Base-by-base conservation (phyloP, 257 asterid species). In the Salvia miltiorrhiza region DNA sequence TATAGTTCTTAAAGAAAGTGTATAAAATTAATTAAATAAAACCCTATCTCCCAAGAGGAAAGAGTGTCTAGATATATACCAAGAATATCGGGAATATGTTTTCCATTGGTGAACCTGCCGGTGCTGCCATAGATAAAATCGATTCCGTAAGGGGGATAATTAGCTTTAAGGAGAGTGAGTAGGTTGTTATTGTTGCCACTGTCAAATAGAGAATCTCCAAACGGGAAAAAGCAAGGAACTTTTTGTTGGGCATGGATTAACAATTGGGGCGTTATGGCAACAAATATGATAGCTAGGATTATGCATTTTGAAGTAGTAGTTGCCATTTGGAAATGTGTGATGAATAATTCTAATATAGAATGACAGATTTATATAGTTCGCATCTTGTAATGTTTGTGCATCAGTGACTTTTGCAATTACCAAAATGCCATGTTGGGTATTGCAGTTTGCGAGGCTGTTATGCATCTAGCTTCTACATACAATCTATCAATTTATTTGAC, bases 151-250 rank as follows among this genome's bases (percentile, higher is more conserved):
- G 95, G 95, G 4, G 16, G 61, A 47, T 81, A 80, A 58, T 87
- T 80, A 0, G 66, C 79, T 72, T 80, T 85, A 26, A 88, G 75
- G 20, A 11, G 0, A 5, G 89, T 81, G 14, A 20, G 0, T 5
- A 83, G 78, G 3, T 2, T 3, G 55, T 87, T 87, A 55, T 87
- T 87, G 64, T 87, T 87, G 30, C 95, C 92, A 77, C 73, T 76
- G 17, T 87, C 95, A 35, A 75, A 75, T 7, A 59, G 63, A 1
- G 95, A 85, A 70, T 83, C 88, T 33, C 91, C 95, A 10, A 78
- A 69, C 9, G 73, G 23, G 55, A 74, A 87, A 4, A 66, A 37
- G 68, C 92, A 78, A 1, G 86, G 89, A 61, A 80, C 84, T 53
- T 72, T 79, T 24, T 26, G 2, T 28, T 76, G 80, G 23, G 64